Base-by-base conservation (phyloP, 164 flowering plant species). In the Nymphaea colorata region DNA sequence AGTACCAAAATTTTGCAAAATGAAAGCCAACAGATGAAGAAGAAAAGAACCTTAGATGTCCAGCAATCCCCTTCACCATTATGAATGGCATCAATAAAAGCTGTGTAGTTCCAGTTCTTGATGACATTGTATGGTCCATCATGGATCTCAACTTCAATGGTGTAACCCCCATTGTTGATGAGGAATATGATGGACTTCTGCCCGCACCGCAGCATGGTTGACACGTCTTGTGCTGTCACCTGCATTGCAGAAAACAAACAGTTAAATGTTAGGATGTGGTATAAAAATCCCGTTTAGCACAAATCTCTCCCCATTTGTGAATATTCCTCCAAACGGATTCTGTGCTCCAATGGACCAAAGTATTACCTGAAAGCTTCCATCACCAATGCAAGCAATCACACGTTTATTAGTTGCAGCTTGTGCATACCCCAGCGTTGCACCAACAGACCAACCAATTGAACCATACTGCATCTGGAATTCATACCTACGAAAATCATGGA, bases 401-500 rank as follows among this genome's bases (percentile, higher is more conserved):
- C 98, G 84, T 77, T 85, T 92, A 64, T 84, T 79, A 1, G 78
- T 80, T 3, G 77, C 91, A 66, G 89, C 96, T 77, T 88, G 90
- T 7, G 96, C 98, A 73, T 92, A 92, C 2, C 98, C 98, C 44
- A 92, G 89, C 42, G 96, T 88, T 42, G 94, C 98, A 59, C 98
- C 96, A 8, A 89, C 94, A 5, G 98, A 89, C 98, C 98, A 91
- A 10, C 98, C 98, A 57, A 91, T 61, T 61, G 64, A 61, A 6
- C 64, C 64, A 61, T 61, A 5, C 2, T 61, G 64, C 64, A 61
- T 61, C 16, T 61, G 64, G 64, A 61, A 61, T n/a, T 61, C 64
- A 61, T 61, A 61, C 41, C 64, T 61, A n/a, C 66, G 78, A 2
- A 2, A 42, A 0, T 25, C 36, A 25, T 78, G 67, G 69, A 78